Base-by-base conservation (phyloP, 148 eudicot genomes). In the Salicornia ramosissima region DNA sequence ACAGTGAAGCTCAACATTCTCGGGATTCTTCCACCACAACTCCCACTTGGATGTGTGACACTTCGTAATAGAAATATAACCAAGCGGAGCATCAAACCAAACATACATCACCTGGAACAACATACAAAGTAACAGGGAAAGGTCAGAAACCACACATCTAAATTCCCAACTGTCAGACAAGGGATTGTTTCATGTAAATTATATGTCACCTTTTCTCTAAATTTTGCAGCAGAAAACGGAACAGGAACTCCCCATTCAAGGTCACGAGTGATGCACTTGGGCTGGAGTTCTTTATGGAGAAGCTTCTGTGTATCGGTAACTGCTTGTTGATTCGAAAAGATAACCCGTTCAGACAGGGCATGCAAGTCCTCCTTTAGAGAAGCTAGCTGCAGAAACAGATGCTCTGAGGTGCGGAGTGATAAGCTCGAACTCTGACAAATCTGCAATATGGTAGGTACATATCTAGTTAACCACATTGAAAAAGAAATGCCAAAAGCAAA, bases 181-280 rank as follows among this genome's bases (percentile, higher is more conserved):
- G n/a, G n/a, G n/a, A n/a, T n/a, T n/a, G n/a, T n/a, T n/a, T n/a
- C n/a, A n/a, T n/a, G n/a, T 31, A 30, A 30, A 29, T 34, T n/a
- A 10, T 34, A 40, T 26, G 19, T 24, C 1, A 65, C 71, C 71
- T 67, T 67, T 1, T 67, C 43, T 11, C 7, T 29, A n/a, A 67
- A 49, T 61, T 61, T 36, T 33, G 34, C 65, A 51, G 0, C 4
- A n/a, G 40, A 24, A 15, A 25, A 5, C 2, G 70, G 70, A 49
- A 67, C 57, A 12, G 70, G 70, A 67, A 67, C 70, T 29, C 70
- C 70, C 70, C 70, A 67, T n/a, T 67, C 11, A 21, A 67, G 59
- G n/a, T 67, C 70, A 11, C 70, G 52, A 22, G 70, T 50, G 11
- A 67, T 67, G 42, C 70, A 67, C 46, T 67, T 51, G 0, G 70